A percentile compares a stretch with the other conserved stretches of the same genome.
These are phyloP conservation scores for Cryphonectria carpinicola DNA, from an alignment of 2,329 filamentous ascomycete species.

Conservation along the genomic window DNA sequence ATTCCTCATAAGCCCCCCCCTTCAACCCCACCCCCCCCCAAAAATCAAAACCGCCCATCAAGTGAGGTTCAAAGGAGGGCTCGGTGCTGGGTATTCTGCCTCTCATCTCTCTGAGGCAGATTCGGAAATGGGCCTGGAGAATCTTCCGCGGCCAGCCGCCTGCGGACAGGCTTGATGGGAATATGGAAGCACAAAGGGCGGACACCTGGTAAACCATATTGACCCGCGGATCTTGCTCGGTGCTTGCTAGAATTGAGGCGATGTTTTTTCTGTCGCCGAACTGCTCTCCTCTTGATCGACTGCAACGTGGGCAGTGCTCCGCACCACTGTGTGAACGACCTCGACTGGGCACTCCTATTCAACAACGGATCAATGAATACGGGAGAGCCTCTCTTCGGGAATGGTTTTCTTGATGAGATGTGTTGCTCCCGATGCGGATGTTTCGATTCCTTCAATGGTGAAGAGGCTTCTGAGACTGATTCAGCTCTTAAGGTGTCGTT, in stretches of 20 bases:
- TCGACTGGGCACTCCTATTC: not conserved
- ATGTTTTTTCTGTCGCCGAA: not conserved
- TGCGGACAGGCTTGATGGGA: not conserved
- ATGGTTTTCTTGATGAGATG: not conserved
- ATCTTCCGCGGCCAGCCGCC: too few species aligned
- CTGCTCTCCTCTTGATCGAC: not conserved
- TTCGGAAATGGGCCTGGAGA: too few species aligned
- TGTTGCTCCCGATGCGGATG: not conserved
- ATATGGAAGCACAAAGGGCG: not conserved
- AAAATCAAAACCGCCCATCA: too few species aligned
- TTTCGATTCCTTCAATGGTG: not conserved
- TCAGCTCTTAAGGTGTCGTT: not conserved
- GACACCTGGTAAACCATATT: rapidly evolving
- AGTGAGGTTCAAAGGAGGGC: too few species aligned
- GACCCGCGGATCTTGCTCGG: not conserved
- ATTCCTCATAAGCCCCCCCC: not conserved
- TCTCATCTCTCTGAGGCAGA: not conserved
- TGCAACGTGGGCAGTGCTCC: not conserved
- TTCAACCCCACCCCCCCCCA: not conserved
- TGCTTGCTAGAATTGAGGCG: not conserved
- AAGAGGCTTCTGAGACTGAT: not conserved
- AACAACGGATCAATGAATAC: not conserved
- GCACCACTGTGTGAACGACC: too few species aligned
- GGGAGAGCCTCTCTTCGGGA: not conserved
- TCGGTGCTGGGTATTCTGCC: too few species aligned